A percentile compares a stretch with the other conserved stretches of the same genome.
These are phyloP conservation scores for Acer negundo DNA, from an alignment of 345 rosid genomes.

Conservation along the genomic window DNA sequence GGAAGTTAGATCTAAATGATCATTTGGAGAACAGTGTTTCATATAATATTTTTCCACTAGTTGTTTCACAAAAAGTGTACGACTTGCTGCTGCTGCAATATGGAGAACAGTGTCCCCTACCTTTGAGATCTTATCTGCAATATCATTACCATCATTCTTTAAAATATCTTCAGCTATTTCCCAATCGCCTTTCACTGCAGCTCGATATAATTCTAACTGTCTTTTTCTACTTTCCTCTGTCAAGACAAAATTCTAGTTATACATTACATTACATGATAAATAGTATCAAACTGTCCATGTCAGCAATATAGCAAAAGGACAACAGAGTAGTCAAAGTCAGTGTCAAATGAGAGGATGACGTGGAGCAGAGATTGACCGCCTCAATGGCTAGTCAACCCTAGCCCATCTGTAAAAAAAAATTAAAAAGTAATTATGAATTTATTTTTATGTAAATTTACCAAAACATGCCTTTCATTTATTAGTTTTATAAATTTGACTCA, in stretches of 20 bases:
- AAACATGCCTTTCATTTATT: too few relatives aligned
- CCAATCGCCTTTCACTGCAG: conserved; percentile 20
- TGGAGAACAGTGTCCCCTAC: conserved; percentile 25
- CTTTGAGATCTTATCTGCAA: not conserved
- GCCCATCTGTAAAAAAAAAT: too few relatives aligned
- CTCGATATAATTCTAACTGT: not conserved
- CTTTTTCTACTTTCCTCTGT: conserved; percentile 5
- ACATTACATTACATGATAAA: too few relatives aligned
- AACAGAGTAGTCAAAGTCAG: too few relatives aligned
- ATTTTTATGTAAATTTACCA: too few relatives aligned
- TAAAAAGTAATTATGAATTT: too few relatives aligned
- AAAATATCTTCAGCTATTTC: not conserved
- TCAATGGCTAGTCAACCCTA: too few relatives aligned
- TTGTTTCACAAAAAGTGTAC: not conserved
- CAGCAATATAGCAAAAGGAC: too few relatives aligned
- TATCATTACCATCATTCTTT: not conserved
- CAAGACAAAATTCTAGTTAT: not conserved
- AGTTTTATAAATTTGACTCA: too few relatives aligned
- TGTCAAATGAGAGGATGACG: too few relatives aligned
- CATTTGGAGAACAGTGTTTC: not conserved
- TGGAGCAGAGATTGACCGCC: too few relatives aligned
- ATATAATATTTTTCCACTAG: not conserved
- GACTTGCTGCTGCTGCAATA: conserved; percentile 12
- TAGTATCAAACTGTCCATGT: too few relatives aligned
- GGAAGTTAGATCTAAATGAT: not conserved